These are phyloP conservation scores for Closterium sp. DNA, from an alignment of 139 green algal genomes.

Conservation along the genomic window DNA sequence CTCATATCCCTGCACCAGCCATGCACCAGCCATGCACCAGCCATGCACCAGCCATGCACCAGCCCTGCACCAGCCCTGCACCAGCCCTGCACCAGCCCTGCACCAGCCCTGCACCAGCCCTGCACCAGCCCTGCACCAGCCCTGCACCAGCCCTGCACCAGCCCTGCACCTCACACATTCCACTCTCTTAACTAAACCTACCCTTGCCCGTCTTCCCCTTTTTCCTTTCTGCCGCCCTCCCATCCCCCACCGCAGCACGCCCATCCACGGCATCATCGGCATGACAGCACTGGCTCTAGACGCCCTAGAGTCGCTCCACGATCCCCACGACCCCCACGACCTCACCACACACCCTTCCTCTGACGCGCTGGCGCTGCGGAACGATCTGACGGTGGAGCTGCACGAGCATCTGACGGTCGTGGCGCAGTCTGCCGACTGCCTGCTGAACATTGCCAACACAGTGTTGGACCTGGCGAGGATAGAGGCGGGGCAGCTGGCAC, in stretches of 20 bases:
- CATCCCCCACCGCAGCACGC: background rate
- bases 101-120: too few species aligned
- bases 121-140: too few species aligned
- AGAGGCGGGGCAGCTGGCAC: conserved; percentile 78
- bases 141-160: too few species aligned
- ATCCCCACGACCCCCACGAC: background rate
- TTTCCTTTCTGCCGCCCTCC: background rate
- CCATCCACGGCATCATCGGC: conserved; percentile 14
- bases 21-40: too few species aligned
- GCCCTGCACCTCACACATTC: too few species aligned
- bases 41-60: too few species aligned
- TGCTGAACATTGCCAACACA: conserved; percentile 64
- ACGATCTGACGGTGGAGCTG: conserved; percentile 19
- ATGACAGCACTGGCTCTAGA: conserved; percentile 17
- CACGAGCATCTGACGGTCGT: conserved; percentile 26
- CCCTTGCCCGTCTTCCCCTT: too few species aligned
- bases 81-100: too few species aligned
- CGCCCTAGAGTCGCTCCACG: background rate
- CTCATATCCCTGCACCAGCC: too few species aligned
- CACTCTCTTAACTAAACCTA: too few species aligned
- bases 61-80: too few species aligned
- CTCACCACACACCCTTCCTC: background rate
- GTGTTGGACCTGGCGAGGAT: conserved; percentile 85
- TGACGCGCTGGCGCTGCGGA: background rate
- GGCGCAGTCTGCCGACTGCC: background rate